Conservation (phyloP, 352 stramenopile genomes). For the Pythium brassicae region DNA sequence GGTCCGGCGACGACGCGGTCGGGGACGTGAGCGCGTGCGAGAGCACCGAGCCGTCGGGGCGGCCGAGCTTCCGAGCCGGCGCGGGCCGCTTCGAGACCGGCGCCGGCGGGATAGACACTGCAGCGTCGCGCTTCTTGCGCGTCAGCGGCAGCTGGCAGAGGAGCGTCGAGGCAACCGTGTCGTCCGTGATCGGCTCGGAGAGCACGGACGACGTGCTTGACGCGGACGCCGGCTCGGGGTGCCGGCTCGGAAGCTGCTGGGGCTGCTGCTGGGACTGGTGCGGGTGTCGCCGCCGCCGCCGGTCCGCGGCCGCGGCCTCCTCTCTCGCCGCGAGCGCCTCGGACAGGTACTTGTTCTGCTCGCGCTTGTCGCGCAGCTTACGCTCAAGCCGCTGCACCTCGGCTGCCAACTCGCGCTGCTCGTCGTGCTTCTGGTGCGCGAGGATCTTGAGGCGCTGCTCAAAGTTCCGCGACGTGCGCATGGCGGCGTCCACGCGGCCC, state of each 20-base stretch:
- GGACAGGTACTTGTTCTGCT: slow-evolving; percentile 55
- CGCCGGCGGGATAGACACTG: slow-evolving; percentile 18
- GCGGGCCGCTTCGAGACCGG: slow-evolving; percentile 12
- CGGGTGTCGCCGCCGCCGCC: background rate
- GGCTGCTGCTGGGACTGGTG: slow-evolving; percentile 1
- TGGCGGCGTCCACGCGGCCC: slow-evolving; percentile 39
- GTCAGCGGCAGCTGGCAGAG: slow-evolving; percentile 19
- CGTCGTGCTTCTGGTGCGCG: slow-evolving; percentile 38
- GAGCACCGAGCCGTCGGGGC: slow-evolving; percentile 5
- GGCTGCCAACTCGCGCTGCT: slow-evolving; percentile 23
- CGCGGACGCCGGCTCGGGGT: background rate
- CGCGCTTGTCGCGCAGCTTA: slow-evolving; percentile 47
- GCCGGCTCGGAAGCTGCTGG: background rate
- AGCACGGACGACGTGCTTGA: slow-evolving; percentile 10
- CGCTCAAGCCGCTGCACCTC: slow-evolving; percentile 34
- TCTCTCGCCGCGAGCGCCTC: slow-evolving; percentile 38
- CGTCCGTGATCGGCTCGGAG: slow-evolving; percentile 9
- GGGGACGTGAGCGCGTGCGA: slow-evolving; percentile 42
- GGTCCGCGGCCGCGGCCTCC: background rate
- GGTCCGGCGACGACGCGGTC: slow-evolving; percentile 48
- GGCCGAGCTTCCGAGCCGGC: slow-evolving; percentile 1
- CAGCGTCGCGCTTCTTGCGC: slow-evolving; percentile 20
- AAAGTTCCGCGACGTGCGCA: slow-evolving; percentile 42
- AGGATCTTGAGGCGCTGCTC: slow-evolving; percentile 44
- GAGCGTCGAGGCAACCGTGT: background rate